Conservation (phyloP, 75 land plant genomes). For the Selaginella moellendorffii region DNA sequence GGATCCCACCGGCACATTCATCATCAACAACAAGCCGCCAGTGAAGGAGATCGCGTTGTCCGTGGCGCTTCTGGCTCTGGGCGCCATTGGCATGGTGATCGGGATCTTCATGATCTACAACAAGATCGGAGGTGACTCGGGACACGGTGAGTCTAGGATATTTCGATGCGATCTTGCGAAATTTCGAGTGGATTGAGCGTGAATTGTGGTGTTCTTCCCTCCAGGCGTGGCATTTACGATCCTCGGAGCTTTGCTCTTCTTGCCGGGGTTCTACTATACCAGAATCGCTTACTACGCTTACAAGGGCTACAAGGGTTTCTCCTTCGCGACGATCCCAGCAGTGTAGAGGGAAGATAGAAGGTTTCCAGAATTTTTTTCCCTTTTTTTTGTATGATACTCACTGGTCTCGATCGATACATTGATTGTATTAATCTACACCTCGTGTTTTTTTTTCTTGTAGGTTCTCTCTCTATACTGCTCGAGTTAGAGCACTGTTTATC, state of each 20-base stretch:
- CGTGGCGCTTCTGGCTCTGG: slow-evolving; percentile 65
- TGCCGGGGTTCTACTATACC: slow-evolving; percentile 22
- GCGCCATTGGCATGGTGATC: slow-evolving; percentile 42
- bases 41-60: slow-evolving; percentile 86
- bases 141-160: slow-evolving; percentile 43
- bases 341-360: too few species aligned
- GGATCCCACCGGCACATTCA: slow-evolving; percentile 58
- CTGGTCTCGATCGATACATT: too few species aligned
- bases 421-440: too few species aligned
- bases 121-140: slow-evolving; percentile 63
- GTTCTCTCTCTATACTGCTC: too few species aligned
- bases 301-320: slow-evolving; percentile 23
- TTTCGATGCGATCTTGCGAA: not conserved
- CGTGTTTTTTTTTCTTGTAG: too few species aligned
- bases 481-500: too few species aligned
- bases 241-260: slow-evolving; percentile 8
- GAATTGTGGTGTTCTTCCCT: not conserved
- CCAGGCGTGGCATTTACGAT: slow-evolving; percentile 17
- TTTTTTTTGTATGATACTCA: too few species aligned
- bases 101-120: slow-evolving; percentile 59
- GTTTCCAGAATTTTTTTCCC: too few species aligned
- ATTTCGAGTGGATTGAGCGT: not conserved
- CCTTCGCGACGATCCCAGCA: slow-evolving; percentile 15
- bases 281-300: slow-evolving; percentile 27
- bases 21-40: slow-evolving; percentile 72